Conservation (phyloP, 2,329 filamentous ascomycete species). For the Curvularia lunata region DNA sequence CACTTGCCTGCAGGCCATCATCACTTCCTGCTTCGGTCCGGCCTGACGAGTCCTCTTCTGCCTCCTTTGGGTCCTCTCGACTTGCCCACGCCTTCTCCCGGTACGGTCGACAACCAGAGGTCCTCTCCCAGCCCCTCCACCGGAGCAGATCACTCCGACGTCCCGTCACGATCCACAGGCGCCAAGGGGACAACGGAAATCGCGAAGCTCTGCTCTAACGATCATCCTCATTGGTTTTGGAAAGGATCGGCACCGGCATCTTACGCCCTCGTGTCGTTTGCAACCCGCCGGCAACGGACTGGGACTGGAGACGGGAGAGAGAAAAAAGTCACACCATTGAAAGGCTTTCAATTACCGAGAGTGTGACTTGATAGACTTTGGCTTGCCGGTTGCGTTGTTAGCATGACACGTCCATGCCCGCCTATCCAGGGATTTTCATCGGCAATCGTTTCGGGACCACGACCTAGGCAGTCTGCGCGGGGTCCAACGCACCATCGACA, state of each 20-base stretch:
- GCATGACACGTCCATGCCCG: conserved; percentile 14
- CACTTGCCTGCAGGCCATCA: conserved; percentile 3
- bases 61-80: neutral
- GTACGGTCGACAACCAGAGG: neutral
- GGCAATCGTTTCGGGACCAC: conserved; percentile 12
- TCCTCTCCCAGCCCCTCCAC: neutral
- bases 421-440: conserved; percentile 10
- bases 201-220: conserved; percentile 18
- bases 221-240: conserved; percentile 17
- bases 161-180: conserved; percentile 19
- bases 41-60: neutral
- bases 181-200: conserved; percentile 30
- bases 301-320: conserved; percentile 1
- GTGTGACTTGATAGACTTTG: conserved; percentile 7
- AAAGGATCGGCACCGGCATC: conserved; percentile 27
- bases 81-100: neutral
- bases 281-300: conserved; percentile 3
- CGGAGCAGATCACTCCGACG: neutral
- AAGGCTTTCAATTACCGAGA: conserved; percentile 2
- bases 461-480: conserved; percentile 20
- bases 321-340: conserved; percentile 4
- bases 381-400: conserved; percentile 6
- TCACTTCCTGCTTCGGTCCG: conserved; percentile 4
- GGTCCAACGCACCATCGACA: conserved; percentile 27
- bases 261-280: conserved; percentile 10